Percentiles rank a stretch among this genome's conserved stretches.
Evolutionary conservation across 208 protist species (phyloP).

Genomic region (Leishmania gerbilli): DNA sequence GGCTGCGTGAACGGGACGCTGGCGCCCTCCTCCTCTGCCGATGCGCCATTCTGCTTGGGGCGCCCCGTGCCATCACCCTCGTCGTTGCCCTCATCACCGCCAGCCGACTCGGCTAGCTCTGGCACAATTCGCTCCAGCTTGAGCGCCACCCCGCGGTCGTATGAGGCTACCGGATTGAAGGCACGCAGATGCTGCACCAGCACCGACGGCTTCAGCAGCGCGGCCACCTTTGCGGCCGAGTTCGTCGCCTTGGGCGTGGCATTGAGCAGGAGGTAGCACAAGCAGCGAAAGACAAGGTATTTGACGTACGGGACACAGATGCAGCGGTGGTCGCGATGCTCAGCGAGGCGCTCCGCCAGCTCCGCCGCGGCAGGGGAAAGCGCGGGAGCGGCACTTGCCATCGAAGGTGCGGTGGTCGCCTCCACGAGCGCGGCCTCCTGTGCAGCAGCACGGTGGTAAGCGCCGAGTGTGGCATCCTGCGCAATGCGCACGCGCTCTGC

Average conservation of each 20-base stretch:
- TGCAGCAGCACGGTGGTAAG: conserved; percentile 27
- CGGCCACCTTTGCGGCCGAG: conserved; percentile 72
- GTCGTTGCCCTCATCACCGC: conserved; percentile 18
- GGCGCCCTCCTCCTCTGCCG: conserved; percentile 16
- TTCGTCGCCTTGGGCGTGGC: conserved; percentile 66
- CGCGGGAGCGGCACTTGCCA: conserved; percentile 15
- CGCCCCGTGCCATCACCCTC: conserved; percentile 11
- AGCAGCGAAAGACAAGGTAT: conserved; percentile 68
- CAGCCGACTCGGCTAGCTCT: conserved; percentile 17
- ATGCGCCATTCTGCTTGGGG: conserved; percentile 24
- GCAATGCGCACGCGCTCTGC: conserved; percentile 58
- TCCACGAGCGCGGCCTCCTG: conserved; percentile 34
- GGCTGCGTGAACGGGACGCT: conserved; percentile 58
- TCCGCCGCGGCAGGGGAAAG: conserved; percentile 38
- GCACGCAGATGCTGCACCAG: conserved; percentile 69
- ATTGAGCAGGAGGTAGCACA: conserved; percentile 80
- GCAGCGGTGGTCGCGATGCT: conserved; percentile 48
- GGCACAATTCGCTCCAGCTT: conserved; percentile 45
- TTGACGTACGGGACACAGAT: conserved; percentile 56
- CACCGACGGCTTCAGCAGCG: conserved; percentile 82
- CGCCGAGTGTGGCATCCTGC: conserved; percentile 33
- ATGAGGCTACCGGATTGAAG: conserved; percentile 80
- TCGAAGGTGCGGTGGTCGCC: conserved; percentile 2
- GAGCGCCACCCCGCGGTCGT: conserved; percentile 47
- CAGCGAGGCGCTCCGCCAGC: conserved; percentile 35